Percentiles rank a stretch among this genome's conserved stretches.
Evolutionary conservation across 306 rosid genomes (phyloP).

Genomic region (Medicago ruthenica): DNA sequence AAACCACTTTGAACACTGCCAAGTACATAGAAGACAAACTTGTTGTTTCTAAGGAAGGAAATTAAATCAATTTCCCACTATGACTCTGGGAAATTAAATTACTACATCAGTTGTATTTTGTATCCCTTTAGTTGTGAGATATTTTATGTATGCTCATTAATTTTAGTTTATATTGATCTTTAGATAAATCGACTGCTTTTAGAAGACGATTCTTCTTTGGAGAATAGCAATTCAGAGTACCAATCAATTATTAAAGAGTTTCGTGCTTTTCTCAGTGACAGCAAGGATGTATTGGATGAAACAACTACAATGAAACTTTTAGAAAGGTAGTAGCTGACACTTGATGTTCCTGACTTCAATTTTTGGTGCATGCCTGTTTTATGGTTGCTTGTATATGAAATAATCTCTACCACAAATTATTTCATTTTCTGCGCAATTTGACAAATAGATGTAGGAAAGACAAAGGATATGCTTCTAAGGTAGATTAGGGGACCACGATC

Average conservation of each 20-base stretch:
- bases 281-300: slow-evolving; percentile 94
- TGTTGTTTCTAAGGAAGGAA: slow-evolving; percentile 11
- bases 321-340: slow-evolving; percentile 67
- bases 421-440: slow-evolving; percentile 7
- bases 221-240: slow-evolving; percentile 73
- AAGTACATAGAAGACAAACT: slow-evolving; percentile 18
- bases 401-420: slow-evolving; percentile 11
- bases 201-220: slow-evolving; percentile 87
- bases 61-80: not conserved
- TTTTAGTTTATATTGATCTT: slow-evolving; percentile 45
- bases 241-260: slow-evolving; percentile 82
- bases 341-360: slow-evolving; percentile 39
- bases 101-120: slow-evolving; percentile 33
- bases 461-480: slow-evolving; percentile 17
- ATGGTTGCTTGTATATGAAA: slow-evolving; percentile 4
- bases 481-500: slow-evolving; percentile 2
- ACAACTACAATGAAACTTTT: slow-evolving; percentile 91
- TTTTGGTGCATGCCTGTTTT: slow-evolving; percentile 25
- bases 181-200: slow-evolving; percentile 90
- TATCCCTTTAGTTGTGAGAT: slow-evolving; percentile 22
- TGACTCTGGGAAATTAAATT: slow-evolving; percentile 32
- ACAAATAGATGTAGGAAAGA: slow-evolving; percentile 19
- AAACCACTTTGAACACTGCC: slow-evolving; percentile 11
- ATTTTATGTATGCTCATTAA: slow-evolving; percentile 36
- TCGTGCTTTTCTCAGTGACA: slow-evolving; percentile 93